phyloP scores from a whole-genome alignment of 1,139 yeast genomes.

The Debaryomyces udenii region DNA sequence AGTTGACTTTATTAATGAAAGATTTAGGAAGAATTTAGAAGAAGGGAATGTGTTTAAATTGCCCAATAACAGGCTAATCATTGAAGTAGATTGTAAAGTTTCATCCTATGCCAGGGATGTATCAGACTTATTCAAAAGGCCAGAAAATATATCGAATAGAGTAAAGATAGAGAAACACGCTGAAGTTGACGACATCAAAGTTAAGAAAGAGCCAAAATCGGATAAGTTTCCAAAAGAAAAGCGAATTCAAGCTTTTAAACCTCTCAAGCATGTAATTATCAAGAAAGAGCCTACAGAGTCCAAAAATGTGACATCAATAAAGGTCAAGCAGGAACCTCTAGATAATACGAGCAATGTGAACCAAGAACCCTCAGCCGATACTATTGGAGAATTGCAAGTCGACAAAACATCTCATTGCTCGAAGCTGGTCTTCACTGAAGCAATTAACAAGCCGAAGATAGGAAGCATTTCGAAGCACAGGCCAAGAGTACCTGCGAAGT shows the following conservation, averaged over 20 bases:
- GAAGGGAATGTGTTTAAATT: conserved; percentile 20
- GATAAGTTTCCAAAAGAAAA: no score
- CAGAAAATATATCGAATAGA: background rate
- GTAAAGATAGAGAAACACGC: background rate
- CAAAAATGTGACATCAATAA: background rate
- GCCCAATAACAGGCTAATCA: conserved; percentile 18
- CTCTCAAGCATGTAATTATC: background rate
- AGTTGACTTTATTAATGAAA: conserved; percentile 32
- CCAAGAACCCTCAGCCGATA: background rate
- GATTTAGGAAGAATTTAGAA: conserved; percentile 15
- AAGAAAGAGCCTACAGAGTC: background rate
- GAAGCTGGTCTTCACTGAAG: background rate
- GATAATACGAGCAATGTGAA: background rate
- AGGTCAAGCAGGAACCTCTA: background rate
- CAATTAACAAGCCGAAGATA: background rate
- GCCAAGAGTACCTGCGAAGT: conserved; percentile 14
- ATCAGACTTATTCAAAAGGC: conserved; percentile 12
- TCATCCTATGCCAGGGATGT: conserved; percentile 21
- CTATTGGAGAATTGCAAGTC: background rate
- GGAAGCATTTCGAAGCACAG: background rate
- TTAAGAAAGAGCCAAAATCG: no score
- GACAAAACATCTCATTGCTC: no score
- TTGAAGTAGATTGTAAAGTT: conserved; percentile 21
- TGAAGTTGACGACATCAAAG: no score
- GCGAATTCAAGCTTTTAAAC: no score